Conservation (phyloP, 768 basidiomycete genomes). For the Pisolithus albus region DNA sequence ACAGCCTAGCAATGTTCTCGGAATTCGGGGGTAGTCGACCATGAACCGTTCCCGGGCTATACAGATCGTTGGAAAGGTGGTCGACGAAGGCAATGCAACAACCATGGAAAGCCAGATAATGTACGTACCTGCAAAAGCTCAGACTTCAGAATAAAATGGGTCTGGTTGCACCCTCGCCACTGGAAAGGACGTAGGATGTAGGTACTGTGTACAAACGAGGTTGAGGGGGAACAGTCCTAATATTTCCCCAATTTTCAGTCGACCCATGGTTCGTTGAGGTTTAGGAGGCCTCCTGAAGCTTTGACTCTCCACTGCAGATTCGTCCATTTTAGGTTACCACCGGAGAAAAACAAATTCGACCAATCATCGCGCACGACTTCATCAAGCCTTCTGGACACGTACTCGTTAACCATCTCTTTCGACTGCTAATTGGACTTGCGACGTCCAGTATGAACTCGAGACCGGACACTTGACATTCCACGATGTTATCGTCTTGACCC, state of each 20-base stretch:
- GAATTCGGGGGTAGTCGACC: conserved; percentile 51
- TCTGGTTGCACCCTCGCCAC: conserved; percentile 15
- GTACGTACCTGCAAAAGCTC: conserved; percentile 44
- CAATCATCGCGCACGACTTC: too few species aligned
- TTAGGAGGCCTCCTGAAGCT: too few species aligned
- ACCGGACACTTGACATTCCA: conserved; percentile 72
- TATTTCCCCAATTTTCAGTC: too few species aligned
- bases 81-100: too few species aligned
- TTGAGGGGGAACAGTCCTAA: too few species aligned
- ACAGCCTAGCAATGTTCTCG: conserved; percentile 36
- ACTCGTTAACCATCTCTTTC: conserved; percentile 79
- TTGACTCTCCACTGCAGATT: too few species aligned
- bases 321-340: neutral
- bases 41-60: conserved; percentile 44
- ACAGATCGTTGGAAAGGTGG: too few species aligned
- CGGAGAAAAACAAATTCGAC: conserved; percentile 36
- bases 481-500: conserved; percentile 56
- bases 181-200: too few species aligned
- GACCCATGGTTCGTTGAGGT: too few species aligned
- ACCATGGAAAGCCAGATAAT: neutral
- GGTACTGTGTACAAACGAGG: too few species aligned
- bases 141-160: conserved; percentile 41
- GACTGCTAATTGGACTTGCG: conserved; percentile 86
- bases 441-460: conserved; percentile 96
- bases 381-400: too few species aligned